Evolutionary conservation across 441 rosid genomes (phyloP), one percentile per base, ranked within the genome.

Genomic region (Croton setiger): DNA sequence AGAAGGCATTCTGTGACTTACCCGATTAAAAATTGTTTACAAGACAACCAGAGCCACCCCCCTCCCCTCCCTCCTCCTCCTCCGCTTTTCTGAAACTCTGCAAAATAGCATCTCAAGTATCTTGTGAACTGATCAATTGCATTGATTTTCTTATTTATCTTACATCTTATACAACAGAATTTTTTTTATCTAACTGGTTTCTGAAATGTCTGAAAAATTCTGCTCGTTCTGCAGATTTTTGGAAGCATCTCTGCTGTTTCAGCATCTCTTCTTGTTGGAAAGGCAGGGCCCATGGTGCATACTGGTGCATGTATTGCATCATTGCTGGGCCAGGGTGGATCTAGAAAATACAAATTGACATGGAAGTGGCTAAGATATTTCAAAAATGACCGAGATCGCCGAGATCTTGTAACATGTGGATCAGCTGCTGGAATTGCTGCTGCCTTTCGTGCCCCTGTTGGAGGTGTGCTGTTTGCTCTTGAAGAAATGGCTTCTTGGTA

Each of bases 401-500:
- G 97, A 73, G 98, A 93, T 78, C 89, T 90, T 66, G 89, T 90
- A 15, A 86, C 98, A 10, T 93, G 96, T 61, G 98, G 97, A 48
- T 80, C 97, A 14, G 97, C 98, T 70, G 96, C 96, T 65, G 98
- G 98, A 72, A 93, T 93, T 11, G 91, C 98, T 37, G 88, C 90
- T 17, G 84, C 98, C 2, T 92, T 93, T 70, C 91, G 96, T 66
- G 89, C 97, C 63, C 98, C 96, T 0, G 88, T 93, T 17, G 97
- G 97, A 59, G 98, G 98, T 66, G 84, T 88, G 75, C 77, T 93
- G 57, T 93, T 93, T 74, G 85, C 92, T 23, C 83, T 93, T 48
- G 97, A 93, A 80, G 98, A 90, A 83, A 90, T 90, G 96, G 84
- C 93, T 69, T 88, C 97, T 71, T 93, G 97, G 98, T 90, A 82